These are phyloP conservation scores for Vaccinium myrtillus DNA, from an alignment of 148 eudicot species.

Conservation along the genomic window DNA sequence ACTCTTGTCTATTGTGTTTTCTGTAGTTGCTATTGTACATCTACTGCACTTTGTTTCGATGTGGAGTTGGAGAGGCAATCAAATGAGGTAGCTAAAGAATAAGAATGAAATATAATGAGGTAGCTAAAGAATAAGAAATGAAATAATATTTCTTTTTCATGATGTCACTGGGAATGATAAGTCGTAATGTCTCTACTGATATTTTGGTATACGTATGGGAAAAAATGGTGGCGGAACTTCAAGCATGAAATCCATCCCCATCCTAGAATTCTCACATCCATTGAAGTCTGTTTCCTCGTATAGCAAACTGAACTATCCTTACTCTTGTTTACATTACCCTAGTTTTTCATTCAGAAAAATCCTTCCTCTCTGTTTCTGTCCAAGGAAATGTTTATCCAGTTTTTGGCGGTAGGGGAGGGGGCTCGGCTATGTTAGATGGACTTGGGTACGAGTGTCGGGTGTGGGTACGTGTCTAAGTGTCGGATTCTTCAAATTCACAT, in stretches of 20 bases:
- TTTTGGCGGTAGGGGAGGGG: not conserved
- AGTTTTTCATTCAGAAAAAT: not conserved
- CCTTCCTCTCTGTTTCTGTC: not conserved
- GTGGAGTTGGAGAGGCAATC: not conserved
- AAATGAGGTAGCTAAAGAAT: not conserved
- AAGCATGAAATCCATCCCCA: not conserved
- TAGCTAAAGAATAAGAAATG: not conserved
- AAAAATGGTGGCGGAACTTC: not conserved
- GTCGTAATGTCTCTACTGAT: not conserved
- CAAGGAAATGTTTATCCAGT: not conserved
- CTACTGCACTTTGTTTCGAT: not conserved
- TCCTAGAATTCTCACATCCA: not conserved
- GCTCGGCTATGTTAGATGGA: too few species aligned
- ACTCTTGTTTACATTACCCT: not conserved
- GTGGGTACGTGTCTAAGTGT: too few species aligned
- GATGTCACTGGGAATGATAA: not conserved
- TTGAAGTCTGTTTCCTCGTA: not conserved
- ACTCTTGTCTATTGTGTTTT: too few species aligned
- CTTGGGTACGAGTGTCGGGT: too few species aligned
- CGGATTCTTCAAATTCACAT: too few species aligned
- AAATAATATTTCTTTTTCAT: not conserved
- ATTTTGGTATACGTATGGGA: not conserved
- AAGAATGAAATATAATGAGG: not conserved
- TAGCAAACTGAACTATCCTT: not conserved
- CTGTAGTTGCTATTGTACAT: not conserved